A percentile compares a stretch with the other conserved stretches of the same genome.
Evolutionary conservation across 352 stramenopile genomes (phyloP).

Genomic region (Phytophthora palmivora): DNA sequence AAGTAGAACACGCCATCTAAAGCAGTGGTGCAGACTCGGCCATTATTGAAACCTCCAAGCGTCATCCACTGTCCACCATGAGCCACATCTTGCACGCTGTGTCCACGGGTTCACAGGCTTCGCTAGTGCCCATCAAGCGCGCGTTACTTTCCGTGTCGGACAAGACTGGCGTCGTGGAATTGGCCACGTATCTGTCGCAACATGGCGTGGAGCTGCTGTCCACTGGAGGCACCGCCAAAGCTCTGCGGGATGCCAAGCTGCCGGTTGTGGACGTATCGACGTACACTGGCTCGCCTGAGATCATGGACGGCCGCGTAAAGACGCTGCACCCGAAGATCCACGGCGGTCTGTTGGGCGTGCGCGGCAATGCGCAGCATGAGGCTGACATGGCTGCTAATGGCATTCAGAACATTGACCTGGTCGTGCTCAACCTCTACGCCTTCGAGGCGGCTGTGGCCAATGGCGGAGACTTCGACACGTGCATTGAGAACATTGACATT

Average conservation of each 20-base stretch:
- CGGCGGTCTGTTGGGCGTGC: slow-evolving; percentile 97
- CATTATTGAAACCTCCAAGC: slow-evolving; percentile 29
- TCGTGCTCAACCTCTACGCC: slow-evolving; percentile 99
- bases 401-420: slow-evolving; percentile 98
- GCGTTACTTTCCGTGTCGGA: slow-evolving; percentile 99
- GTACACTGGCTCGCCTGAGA: slow-evolving; percentile 98
- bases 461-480: slow-evolving; percentile 96
- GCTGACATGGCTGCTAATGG: slow-evolving; percentile 96
- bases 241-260: slow-evolving; percentile 94
- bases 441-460: slow-evolving; percentile 98
- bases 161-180: slow-evolving; percentile 98
- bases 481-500: slow-evolving; percentile 99
- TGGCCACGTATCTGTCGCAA: slow-evolving; percentile 94
- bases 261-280: slow-evolving; percentile 97
- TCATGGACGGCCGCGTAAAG: slow-evolving; percentile 99
- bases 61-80: slow-evolving; percentile 42
- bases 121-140: slow-evolving; percentile 93
- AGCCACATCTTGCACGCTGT: slow-evolving; percentile 88
- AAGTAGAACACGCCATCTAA: slow-evolving; percentile 22
- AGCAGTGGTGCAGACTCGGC: slow-evolving; percentile 24
- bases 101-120: slow-evolving; percentile 60
- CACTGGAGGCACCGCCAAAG: slow-evolving; percentile 98
- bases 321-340: slow-evolving; percentile 99
- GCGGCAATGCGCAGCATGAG: slow-evolving; percentile 97
- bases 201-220: slow-evolving; percentile 97